Conservation (phyloP, 768 basidiomycete species). For the Lepiota subincarnata region DNA sequence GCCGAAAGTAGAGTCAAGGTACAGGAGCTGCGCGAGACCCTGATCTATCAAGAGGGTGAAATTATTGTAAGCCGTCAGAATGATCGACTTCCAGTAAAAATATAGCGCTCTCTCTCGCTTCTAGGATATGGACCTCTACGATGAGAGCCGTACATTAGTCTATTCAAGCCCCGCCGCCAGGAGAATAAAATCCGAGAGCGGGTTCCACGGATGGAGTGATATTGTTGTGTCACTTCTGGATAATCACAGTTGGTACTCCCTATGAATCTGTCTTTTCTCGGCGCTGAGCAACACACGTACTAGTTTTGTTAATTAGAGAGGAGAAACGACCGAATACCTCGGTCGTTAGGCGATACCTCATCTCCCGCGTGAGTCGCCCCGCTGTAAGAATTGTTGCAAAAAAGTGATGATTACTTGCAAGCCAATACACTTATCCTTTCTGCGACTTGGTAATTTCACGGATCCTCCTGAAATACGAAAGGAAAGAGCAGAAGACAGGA, state of each 20-base stretch:
- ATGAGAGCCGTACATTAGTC: conserved; percentile 69
- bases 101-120: not conserved
- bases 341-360: conserved; percentile 45
- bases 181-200: conserved; percentile 57
- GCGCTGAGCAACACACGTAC: conserved; percentile 6
- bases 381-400: not conserved
- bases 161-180: conserved; percentile 63
- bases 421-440: conserved; percentile 78
- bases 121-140: conserved; percentile 81
- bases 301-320: conserved; percentile 65
- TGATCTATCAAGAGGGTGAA: conserved; percentile 74
- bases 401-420: conserved; percentile 23
- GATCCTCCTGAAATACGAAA: conserved; percentile 57
- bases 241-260: conserved; percentile 58
- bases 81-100: not conserved
- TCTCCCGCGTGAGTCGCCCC: conserved; percentile 56
- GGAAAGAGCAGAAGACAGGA: conserved; percentile 55
- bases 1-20: conserved; percentile 89
- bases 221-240: conserved; percentile 66
- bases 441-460: conserved; percentile 67
- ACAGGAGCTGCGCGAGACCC: conserved; percentile 73
- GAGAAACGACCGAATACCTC: conserved; percentile 47
- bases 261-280: not conserved
- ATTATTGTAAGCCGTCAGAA: conserved; percentile 57
- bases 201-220: conserved; percentile 65